Evolutionary conservation across 176 grass and related monocot species (phyloP).

Genomic region (Zea mays): Zm-B73-REFERENCE-NAM-5.0 NC_050096.1:212553501-212554000

Average conservation of each 20-base stretch:
- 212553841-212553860: too few relatives aligned
- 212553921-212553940: too few relatives aligned
- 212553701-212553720: slow-evolving; percentile 47
- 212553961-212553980: too few relatives aligned
- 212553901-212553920: too few relatives aligned
- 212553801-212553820: slow-evolving; percentile 55
- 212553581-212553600: slow-evolving; percentile 31
- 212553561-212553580: slow-evolving; percentile 15
- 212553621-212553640: slow-evolving; percentile 62
- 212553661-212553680: slow-evolving; percentile 30
- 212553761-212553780: slow-evolving; percentile 14
- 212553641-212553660: slow-evolving; percentile 49
- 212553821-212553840: neutral
- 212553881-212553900: too few relatives aligned
- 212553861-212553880: too few relatives aligned
- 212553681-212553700: slow-evolving; percentile 49
- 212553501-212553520: slow-evolving; percentile 56
- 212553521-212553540: slow-evolving; percentile 35
- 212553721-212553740: slow-evolving; percentile 53
- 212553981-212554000: too few relatives aligned
- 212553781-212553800: slow-evolving; percentile 40
- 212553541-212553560: slow-evolving; percentile 43
- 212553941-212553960: too few relatives aligned
- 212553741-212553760: slow-evolving; percentile 28
- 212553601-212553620: slow-evolving; percentile 51